Conservation (phyloP, 805 yeast species). For the Cyberlindnera maclurae region DNA sequence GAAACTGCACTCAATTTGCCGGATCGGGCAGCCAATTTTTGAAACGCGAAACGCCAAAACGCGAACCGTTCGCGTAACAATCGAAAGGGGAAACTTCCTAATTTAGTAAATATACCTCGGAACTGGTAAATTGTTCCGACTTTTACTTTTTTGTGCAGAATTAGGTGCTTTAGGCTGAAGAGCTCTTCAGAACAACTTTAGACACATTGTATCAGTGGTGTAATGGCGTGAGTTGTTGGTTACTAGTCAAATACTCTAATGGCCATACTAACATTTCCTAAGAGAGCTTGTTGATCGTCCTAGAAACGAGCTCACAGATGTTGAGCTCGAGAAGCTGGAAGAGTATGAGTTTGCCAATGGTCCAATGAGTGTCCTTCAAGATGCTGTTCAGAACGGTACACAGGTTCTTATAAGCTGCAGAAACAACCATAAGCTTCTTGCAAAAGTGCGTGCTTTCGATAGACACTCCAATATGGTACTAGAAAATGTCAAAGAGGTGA, state of each 20-base stretch:
- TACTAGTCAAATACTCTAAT: not conserved
- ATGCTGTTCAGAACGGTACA: constrained; percentile 65
- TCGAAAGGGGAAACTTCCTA: too few species aligned
- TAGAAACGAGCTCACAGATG: constrained; percentile 70
- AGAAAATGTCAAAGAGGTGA: constrained; percentile 77
- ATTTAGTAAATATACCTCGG: too few species aligned
- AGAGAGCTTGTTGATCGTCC: constrained; percentile 70
- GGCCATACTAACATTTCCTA: constrained; percentile 4
- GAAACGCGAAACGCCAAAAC: too few species aligned
- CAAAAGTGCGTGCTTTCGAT: constrained; percentile 89
- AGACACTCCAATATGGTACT: constrained; percentile 91
- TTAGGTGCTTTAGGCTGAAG: too few species aligned
- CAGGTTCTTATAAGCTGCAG: constrained; percentile 85
- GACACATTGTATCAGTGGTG: not conserved
- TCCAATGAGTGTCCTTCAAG: constrained; percentile 83
- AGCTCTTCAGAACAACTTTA: too few species aligned
- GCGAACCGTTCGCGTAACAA: too few species aligned
- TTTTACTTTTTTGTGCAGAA: too few species aligned
- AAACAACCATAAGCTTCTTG: constrained; percentile 87
- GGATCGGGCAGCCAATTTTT: not conserved
- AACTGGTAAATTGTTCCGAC: too few species aligned
- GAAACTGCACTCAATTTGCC: not conserved
- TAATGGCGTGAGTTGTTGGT: constrained; percentile 18
- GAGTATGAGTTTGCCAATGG: constrained; percentile 88
- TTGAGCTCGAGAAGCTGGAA: constrained; percentile 74